phyloP scores from a whole-genome alignment of 2,329 filamentous ascomycete species.

The Penicillium sp. region DNA sequence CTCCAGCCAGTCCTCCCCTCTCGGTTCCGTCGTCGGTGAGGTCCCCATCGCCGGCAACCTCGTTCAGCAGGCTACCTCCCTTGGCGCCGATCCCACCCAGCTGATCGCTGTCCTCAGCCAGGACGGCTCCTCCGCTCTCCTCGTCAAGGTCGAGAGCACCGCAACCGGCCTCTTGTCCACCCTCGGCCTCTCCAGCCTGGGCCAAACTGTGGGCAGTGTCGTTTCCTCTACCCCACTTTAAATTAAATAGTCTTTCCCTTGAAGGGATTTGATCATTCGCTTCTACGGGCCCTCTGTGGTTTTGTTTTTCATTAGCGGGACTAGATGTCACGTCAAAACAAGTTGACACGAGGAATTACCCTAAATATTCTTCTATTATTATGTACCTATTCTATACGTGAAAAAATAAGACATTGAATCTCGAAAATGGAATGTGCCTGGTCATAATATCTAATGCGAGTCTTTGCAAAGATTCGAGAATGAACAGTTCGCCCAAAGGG shows the following conservation, averaged over 20 bases:
- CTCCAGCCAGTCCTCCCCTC: neutral
- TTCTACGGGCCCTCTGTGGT: constrained; percentile 20
- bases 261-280: constrained; percentile 18
- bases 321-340: constrained; percentile 10
- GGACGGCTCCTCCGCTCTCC: constrained; percentile 13
- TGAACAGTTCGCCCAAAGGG: too few species aligned
- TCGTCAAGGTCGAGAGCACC: constrained; percentile 18
- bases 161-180: constrained; percentile 12
- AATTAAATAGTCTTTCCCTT: constrained; percentile 9
- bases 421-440: neutral
- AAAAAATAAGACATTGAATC: constrained; percentile 5
- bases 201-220: constrained; percentile 15
- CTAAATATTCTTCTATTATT: constrained; percentile 10
- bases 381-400: constrained; percentile 15
- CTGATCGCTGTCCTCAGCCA: constrained; percentile 14
- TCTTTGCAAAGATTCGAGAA: neutral
- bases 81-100: constrained; percentile 15
- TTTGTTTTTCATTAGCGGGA: constrained; percentile 3
- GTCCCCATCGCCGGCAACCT: constrained; percentile 12
- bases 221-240: constrained; percentile 11
- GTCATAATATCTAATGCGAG: neutral
- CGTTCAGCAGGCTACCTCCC: constrained; percentile 7
- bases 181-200: constrained; percentile 16
- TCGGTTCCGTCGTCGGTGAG: constrained; percentile 17
- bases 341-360: constrained; percentile 20